These are phyloP conservation scores for Bipolaris zeicola DNA, from an alignment of 2,329 filamentous ascomycete genomes.

Conservation along the genomic window DNA sequence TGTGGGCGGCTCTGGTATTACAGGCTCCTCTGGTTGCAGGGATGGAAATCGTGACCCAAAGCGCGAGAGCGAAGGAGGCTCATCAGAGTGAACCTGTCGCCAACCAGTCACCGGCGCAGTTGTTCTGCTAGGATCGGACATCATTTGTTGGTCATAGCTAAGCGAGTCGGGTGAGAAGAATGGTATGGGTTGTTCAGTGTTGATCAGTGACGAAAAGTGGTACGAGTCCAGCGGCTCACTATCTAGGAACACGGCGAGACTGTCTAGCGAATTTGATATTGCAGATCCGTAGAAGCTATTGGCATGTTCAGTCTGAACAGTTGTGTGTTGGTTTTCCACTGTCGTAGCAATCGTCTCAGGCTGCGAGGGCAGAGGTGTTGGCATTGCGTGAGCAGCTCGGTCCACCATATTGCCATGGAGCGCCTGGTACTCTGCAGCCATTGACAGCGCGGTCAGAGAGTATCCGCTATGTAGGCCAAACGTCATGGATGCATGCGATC, in stretches of 20 bases:
- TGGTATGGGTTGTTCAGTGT: conserved; percentile 50
- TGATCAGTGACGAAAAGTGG: conserved; percentile 49
- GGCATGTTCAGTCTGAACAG: conserved; percentile 1
- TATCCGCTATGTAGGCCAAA: conserved; percentile 36
- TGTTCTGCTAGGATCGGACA: conserved; percentile 17
- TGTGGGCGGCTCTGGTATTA: conserved; percentile 12
- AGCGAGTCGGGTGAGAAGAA: conserved; percentile 51
- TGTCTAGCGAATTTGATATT: conserved; percentile 45
- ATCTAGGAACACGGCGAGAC: conserved; percentile 47
- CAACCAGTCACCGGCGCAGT: conserved; percentile 9
- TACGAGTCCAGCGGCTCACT: conserved; percentile 47
- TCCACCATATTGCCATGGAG: conserved; percentile 38
- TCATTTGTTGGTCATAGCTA: conserved; percentile 35
- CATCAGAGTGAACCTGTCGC: conserved; percentile 30
- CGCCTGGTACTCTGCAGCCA: conserved; percentile 51
- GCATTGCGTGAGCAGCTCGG: conserved; percentile 15
- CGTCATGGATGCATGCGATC: conserved; percentile 20
- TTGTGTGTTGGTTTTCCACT: conserved; percentile 21
- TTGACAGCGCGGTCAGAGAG: conserved; percentile 49
- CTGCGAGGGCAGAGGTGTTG: conserved; percentile 19
- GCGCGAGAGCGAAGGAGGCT: conserved; percentile 43
- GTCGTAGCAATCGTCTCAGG: conserved; percentile 18
- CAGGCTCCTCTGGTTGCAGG: conserved; percentile 46
- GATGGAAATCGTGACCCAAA: conserved; percentile 50
- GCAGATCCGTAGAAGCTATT: conserved; percentile 21